Evolutionary conservation across 257 asterid genomes (phyloP).

Genomic region (Gentiana dahurica): DNA sequence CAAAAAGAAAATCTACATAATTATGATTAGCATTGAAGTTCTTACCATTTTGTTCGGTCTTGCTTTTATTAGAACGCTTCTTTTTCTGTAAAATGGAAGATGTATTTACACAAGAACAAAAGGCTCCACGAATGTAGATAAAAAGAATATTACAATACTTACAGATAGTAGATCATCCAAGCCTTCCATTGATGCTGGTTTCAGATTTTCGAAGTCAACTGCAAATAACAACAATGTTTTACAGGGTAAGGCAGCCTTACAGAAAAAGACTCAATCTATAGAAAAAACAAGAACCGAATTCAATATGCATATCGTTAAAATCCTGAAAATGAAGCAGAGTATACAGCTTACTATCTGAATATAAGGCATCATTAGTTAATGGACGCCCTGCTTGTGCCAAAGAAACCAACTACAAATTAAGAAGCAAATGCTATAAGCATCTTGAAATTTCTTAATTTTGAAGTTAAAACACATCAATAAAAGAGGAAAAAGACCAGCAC

Average conservation of each 20-base stretch:
- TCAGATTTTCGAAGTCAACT: conserved; percentile 76
- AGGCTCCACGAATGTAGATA: conserved; percentile 3
- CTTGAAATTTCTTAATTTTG: neutral
- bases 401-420: conserved; percentile 55
- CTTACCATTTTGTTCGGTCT: conserved; percentile 64
- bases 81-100: conserved; percentile 39
- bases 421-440: conserved; percentile 17
- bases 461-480: conserved; percentile 7
- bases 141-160: conserved; percentile 22
- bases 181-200: conserved; percentile 79
- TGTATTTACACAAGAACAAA: neutral
- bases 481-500: conserved; percentile 22
- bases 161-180: conserved; percentile 69
- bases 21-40: conserved; percentile 6
- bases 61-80: conserved; percentile 36
- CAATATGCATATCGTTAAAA: neutral
- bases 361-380: conserved; percentile 37
- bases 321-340: neutral
- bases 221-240: conserved; percentile 18
- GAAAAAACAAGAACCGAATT: neutral
- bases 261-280: neutral
- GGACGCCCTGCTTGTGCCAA: conserved; percentile 81
- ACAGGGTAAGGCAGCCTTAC: conserved; percentile 5
- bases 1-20: neutral
- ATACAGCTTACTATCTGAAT: conserved; percentile 43